Evolutionary conservation across 805 yeast genomes (phyloP).

Genomic region (Nakazawaea ambrosiae): DNA sequence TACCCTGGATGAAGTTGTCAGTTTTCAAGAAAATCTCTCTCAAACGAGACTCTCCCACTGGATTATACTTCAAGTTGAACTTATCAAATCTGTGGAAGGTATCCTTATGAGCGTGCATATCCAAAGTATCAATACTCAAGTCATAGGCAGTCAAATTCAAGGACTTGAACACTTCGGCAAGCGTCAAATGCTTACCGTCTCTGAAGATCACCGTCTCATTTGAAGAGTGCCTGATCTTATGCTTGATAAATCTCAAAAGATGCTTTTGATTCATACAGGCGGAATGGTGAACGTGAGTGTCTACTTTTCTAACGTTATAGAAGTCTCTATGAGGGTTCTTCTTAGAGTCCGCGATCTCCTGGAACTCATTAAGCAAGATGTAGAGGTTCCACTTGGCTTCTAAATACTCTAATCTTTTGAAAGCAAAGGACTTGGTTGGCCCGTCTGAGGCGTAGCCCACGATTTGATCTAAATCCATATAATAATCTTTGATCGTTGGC

Average conservation of each 20-base stretch:
- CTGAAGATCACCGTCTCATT: constrained; percentile 89
- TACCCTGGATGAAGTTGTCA: constrained; percentile 85
- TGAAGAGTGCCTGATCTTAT: constrained; percentile 81
- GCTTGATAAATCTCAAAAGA: constrained; percentile 86
- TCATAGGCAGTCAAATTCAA: constrained; percentile 90
- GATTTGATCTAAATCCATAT: constrained; percentile 71
- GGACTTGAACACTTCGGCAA: constrained; percentile 87
- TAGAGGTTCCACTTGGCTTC: constrained; percentile 97
- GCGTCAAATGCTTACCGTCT: constrained; percentile 82
- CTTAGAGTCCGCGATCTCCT: constrained; percentile 85
- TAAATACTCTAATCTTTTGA: constrained; percentile 83
- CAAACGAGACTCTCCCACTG: constrained; percentile 95
- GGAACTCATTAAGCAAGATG: constrained; percentile 80
- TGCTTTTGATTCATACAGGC: constrained; percentile 99
- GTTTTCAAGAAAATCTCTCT: constrained; percentile 95
- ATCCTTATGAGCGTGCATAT: constrained; percentile 99
- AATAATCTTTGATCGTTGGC: constrained; percentile 84
- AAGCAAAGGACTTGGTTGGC: constrained; percentile 94
- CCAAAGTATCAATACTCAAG: constrained; percentile 90
- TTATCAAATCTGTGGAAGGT: constrained; percentile 97
- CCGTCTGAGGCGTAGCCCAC: constrained; percentile 83
- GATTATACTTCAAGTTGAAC: constrained; percentile 94
- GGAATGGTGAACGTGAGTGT: constrained; percentile 97
- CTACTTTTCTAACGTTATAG: constrained; percentile 93
- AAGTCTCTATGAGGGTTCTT: constrained; percentile 95